Evolutionary conservation across 2,329 filamentous ascomycete species (phyloP).

Genomic region (Ascosphaera pollenicola): DNA sequence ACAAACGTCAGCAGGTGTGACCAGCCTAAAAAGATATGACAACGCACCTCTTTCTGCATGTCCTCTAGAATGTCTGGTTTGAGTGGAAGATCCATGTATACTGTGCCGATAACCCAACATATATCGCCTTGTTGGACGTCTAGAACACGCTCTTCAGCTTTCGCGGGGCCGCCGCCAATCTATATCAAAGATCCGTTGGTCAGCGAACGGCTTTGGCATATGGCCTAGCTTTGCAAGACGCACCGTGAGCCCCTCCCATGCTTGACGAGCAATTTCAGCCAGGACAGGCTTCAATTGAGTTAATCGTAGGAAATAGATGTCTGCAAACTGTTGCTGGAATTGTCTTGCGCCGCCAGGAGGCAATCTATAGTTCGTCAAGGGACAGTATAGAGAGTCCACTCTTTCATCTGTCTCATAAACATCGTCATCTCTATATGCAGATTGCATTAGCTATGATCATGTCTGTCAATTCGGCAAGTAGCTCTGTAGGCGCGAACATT

Average conservation of each 20-base stretch:
- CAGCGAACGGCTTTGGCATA: too few species aligned
- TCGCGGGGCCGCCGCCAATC: slow-evolving; percentile 54
- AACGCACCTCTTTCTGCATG: slow-evolving; percentile 64
- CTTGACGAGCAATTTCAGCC: slow-evolving; percentile 47
- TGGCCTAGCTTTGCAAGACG: slow-evolving; percentile 3
- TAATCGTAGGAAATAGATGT: slow-evolving; percentile 91
- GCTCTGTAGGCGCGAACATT: too few species aligned
- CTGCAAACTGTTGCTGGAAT: slow-evolving; percentile 88
- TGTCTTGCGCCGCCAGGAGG: slow-evolving; percentile 39
- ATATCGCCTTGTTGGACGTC: slow-evolving; percentile 90
- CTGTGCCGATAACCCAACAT: slow-evolving; percentile 84
- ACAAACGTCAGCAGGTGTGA: too few species aligned
- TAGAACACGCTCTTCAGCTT: slow-evolving; percentile 64
- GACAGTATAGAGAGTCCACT: slow-evolving; percentile 41
- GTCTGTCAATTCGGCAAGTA: too few species aligned
- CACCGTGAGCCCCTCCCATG: slow-evolving; percentile 54
- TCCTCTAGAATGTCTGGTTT: slow-evolving; percentile 95
- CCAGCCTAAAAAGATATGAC: not conserved
- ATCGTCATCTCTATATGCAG: slow-evolving; percentile 9
- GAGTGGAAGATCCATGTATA: slow-evolving; percentile 92
- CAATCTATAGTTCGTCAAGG: slow-evolving; percentile 53
- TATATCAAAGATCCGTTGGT: slow-evolving; percentile 10
- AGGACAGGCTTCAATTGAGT: slow-evolving; percentile 70
- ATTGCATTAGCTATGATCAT: too few species aligned
- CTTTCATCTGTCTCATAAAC: slow-evolving; percentile 28